Evolutionary conservation across 2,329 filamentous ascomycete genomes (phyloP), one percentile per base, ranked within the genome.

Genomic region (Hypoxylon rubiginosum): DNA sequence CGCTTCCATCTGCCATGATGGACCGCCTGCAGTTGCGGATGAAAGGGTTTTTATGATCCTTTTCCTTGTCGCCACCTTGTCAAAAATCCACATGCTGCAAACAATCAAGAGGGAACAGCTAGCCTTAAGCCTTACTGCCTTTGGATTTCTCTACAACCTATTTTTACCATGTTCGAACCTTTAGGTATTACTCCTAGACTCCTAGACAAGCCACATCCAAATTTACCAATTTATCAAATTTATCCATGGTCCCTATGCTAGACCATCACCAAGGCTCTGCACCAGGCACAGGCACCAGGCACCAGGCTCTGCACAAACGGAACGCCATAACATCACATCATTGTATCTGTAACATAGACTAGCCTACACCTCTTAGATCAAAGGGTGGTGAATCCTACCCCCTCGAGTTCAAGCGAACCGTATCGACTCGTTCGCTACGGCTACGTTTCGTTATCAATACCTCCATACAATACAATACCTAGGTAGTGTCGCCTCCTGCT

Each of bases 271-370:
- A n/a, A n/a, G n/a, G n/a, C n/a, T n/a, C n/a, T n/a, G n/a, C n/a
- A n/a, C n/a, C n/a, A n/a, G n/a, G n/a, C n/a, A n/a, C n/a, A n/a
- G n/a, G n/a, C n/a, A n/a, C n/a, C n/a, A n/a, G n/a, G n/a, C n/a
- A n/a, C 9, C 24, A 32, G 8, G 28, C 28, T 51, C 28, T 52
- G 30, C 49, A 28, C 45, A 52, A 50, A 30, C 48, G 19, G n/a
- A n/a, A 48, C 34, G 11, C 43, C 19, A 48, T n/a, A 30, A 17
- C 4, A 30, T 28, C 46, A 49, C 15, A 52, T 39, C 52, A 50
- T 43, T 54, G 56, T 64, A 56, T 67, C 52, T 57, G 64, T 67
- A 67, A 67, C 64, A 57, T 62, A 56, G 34, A 41, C 15, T 26
- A 45, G 36, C 39, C 7, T 32, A n/a, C n/a, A n/a, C 17, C 15